Percentiles rank a stretch among this genome's conserved stretches.
Evolutionary conservation across 768 basidiomycete species (phyloP).

Genomic region (Krasilnikovozyma curviuscula): DNA sequence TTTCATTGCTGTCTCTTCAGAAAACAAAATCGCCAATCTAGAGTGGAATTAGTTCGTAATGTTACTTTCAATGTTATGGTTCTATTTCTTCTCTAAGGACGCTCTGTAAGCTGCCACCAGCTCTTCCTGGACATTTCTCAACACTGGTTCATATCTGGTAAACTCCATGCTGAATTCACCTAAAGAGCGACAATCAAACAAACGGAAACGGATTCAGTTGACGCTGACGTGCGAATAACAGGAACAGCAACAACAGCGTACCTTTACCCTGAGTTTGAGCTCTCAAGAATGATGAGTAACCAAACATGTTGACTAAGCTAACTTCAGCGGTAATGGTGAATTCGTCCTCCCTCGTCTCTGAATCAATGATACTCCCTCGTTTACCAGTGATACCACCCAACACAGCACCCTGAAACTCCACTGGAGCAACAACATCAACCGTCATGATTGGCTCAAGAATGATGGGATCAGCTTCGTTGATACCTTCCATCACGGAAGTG

Average conservation of each 20-base stretch:
- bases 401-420: slow-evolving; percentile 58
- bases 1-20: no score
- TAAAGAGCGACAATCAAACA: no score
- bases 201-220: no score
- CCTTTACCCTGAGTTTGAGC: slow-evolving; percentile 96
- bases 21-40: no score
- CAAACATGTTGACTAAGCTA: slow-evolving; percentile 94
- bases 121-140: no score
- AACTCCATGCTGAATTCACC: slow-evolving; percentile 57
- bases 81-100: no score
- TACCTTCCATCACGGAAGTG: slow-evolving; percentile 81
- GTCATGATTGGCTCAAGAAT: slow-evolving; percentile 98
- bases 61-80: no score
- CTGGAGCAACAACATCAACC: slow-evolving; percentile 87
- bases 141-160: no score
- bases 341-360: slow-evolving; percentile 91
- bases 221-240: no score
- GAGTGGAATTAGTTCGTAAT: no score
- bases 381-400: slow-evolving; percentile 20
- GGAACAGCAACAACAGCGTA: no score
- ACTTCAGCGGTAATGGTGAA: slow-evolving; percentile 84
- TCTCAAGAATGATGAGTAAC: slow-evolving; percentile 78
- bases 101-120: no score
- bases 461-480: slow-evolving; percentile 50
- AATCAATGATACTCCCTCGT: slow-evolving; percentile 83